Base-by-base conservation (phyloP, 148 eudicot species). In the Vaccinium vitisidaea region DNA sequence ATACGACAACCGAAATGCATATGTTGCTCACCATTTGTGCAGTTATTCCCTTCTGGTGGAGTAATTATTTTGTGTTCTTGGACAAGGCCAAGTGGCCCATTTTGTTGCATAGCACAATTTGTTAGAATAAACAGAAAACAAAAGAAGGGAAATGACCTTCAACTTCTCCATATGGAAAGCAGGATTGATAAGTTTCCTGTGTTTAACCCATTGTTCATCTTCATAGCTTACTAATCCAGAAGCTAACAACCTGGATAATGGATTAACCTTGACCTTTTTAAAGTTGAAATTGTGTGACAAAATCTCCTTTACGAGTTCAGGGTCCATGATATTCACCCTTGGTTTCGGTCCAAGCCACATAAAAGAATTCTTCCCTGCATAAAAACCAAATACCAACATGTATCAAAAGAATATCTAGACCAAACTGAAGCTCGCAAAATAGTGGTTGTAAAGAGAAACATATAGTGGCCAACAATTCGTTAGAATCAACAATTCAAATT, bases 161-260 rank as follows among this genome's bases (percentile, higher is more conserved):
- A 88, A 80, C 77, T 88, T 88, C 52, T 79, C 83, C 80, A 74
- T 4, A 83, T 78, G 87, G 75, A 88, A 88, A 56, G 85, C 89
- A 0, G 85, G 89, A 73, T 73, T 88, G 80, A 88, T 78, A n/a
- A 88, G 79, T 73, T 82, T 88, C 53, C 87, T 79, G 59, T 88
- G 89, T 52, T 83, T 79, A 32, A 77, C 54, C 89, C 89, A 88
- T 58, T 85, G 49, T 19, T 85, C 85, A 12, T 83, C 87, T 11
- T 88, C 87, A 27, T 78, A 32, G 75, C 2, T 52, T 3, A 78
- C 75, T 49, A 88, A 36, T 18, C 89, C 89, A 58, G 27, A 11
- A 10, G 43, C 43, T 23, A 88, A 61, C 50, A 85, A 27, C 63
- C 27, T 88, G 1, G 32, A 1, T 6, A 77, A 52, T 14, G 87